Evolutionary conservation across 208 protist genomes (phyloP).

Genomic region (Leishmania amazonensis): DNA sequence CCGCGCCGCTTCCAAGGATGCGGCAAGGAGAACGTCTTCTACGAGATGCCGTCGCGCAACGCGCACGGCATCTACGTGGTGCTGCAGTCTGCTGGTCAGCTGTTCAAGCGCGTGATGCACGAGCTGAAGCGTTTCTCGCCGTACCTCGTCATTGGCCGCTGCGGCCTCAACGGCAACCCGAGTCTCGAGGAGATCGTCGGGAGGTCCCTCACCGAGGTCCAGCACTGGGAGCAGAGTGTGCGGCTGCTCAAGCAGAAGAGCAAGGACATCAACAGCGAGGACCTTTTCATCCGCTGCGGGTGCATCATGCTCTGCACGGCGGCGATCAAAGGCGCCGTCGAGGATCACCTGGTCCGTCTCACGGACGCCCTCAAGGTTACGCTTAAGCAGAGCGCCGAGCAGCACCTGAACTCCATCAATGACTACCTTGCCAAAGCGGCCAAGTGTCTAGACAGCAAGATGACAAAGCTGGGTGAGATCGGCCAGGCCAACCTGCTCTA

Average conservation of each 20-base stretch:
- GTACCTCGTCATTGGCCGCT: conserved; percentile 91
- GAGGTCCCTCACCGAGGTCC: conserved; percentile 87
- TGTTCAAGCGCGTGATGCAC: conserved; percentile 90
- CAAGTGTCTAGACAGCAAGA: conserved; percentile 73
- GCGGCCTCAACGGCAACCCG: conserved; percentile 69
- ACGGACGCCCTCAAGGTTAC: conserved; percentile 87
- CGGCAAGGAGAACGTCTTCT: conserved; percentile 62
- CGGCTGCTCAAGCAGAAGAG: conserved; percentile 95
- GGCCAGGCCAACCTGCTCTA: conserved; percentile 85
- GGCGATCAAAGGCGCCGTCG: conserved; percentile 92
- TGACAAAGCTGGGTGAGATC: conserved; percentile 95
- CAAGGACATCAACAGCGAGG: conserved; percentile 94
- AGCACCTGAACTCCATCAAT: conserved; percentile 84
- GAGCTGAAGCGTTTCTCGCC: conserved; percentile 90
- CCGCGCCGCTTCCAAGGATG: conserved; percentile 93
- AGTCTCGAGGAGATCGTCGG: conserved; percentile 91
- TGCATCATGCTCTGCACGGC: conserved; percentile 95
- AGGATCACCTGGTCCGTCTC: conserved; percentile 93
- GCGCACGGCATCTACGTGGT: conserved; percentile 88
- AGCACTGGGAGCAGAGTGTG: conserved; percentile 96
- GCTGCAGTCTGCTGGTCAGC: conserved; percentile 89
- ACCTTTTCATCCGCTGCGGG: conserved; percentile 93
- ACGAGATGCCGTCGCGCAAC: conserved; percentile 90
- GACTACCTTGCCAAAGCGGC: conserved; percentile 79
- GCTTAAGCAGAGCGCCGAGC: conserved; percentile 83